phyloP scores from a whole-genome alignment of 2,329 filamentous ascomycete genomes.

The Falciphora oryzae region DNA sequence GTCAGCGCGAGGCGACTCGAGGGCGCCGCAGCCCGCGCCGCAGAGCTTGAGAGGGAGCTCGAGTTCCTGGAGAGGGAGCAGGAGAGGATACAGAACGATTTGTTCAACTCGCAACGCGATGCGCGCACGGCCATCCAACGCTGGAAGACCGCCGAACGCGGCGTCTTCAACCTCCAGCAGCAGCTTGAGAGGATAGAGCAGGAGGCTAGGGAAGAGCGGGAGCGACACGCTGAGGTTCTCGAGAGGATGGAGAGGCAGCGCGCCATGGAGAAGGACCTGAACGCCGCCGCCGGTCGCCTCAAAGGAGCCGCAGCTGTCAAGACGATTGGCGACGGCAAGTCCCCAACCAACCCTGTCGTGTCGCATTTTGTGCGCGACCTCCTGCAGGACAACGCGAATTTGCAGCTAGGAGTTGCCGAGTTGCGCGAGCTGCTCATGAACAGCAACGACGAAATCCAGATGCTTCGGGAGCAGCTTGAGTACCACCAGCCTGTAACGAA shows the following conservation, averaged over 20 bases:
- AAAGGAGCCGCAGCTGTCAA: conserved; percentile 74
- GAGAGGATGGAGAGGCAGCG: conserved; percentile 78
- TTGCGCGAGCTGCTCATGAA: conserved; percentile 82
- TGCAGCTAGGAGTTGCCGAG: conserved; percentile 89
- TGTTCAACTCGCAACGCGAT: conserved; percentile 65
- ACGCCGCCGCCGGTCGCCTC: conserved; percentile 70
- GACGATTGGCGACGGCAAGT: conserved; percentile 53
- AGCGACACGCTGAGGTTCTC: conserved; percentile 76
- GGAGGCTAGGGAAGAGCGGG: conserved; percentile 72
- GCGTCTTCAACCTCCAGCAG: conserved; percentile 71
- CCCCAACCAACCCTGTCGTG: conserved; percentile 62
- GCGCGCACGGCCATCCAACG: conserved; percentile 72
- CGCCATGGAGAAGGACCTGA: conserved; percentile 74
- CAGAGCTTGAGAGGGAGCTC: conserved; percentile 75
- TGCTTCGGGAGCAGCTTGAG: conserved; percentile 72
- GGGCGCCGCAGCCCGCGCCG: conserved; percentile 65
- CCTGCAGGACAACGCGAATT: conserved; percentile 86
- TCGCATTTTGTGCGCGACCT: conserved; percentile 95
- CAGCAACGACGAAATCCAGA: conserved; percentile 92
- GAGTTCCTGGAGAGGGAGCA: conserved; percentile 77
- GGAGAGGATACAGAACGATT: conserved; percentile 59
- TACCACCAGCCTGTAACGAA: conserved; percentile 66
- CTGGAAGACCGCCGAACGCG: conserved; percentile 80
- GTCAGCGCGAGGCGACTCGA: conserved; percentile 71
- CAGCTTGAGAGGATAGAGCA: conserved; percentile 85